Conservation (phyloP, 305 asterid species). For the Solanum hybrid region DNA sequence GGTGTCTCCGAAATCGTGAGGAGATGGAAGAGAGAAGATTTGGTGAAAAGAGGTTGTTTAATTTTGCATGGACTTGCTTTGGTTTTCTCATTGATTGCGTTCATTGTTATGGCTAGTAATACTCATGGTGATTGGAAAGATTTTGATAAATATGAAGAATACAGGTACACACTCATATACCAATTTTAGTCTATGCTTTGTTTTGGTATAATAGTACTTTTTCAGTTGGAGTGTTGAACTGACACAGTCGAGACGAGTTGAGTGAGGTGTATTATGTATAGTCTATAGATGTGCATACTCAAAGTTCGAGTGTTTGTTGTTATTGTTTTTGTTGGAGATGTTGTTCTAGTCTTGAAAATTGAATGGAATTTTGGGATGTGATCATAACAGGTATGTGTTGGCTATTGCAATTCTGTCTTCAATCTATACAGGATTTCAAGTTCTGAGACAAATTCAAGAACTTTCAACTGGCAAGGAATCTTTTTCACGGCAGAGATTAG, state of each 20-base stretch:
- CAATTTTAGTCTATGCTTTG: background rate
- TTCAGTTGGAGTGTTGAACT: background rate
- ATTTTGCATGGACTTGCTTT: conserved; percentile 30
- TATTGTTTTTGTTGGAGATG: background rate
- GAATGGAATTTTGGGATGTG: background rate
- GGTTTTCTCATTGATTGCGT: conserved; percentile 58
- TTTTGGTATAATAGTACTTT: background rate
- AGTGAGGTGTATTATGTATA: background rate
- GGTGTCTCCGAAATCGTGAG: conserved; percentile 31
- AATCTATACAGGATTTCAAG: conserved; percentile 53
- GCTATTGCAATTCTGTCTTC: conserved; percentile 55
- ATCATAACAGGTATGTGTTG: conserved; percentile 41
- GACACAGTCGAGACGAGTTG: background rate
- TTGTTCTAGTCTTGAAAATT: background rate
- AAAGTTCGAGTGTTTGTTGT: background rate
- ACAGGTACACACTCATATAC: conserved; percentile 23
- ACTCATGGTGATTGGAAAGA: conserved; percentile 55
- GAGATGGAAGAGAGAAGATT: conserved; percentile 63
- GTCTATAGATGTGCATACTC: background rate
- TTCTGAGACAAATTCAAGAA: conserved; percentile 37
- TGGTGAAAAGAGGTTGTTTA: conserved; percentile 30
- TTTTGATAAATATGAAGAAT: conserved; percentile 53
- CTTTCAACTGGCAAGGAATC: conserved; percentile 33
- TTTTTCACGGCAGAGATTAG: conserved; percentile 18
- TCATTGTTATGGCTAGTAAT: conserved; percentile 61